Conservation (phyloP, 768 basidiomycete genomes). For the Lanmaoa pseudosensibilis region DNA sequence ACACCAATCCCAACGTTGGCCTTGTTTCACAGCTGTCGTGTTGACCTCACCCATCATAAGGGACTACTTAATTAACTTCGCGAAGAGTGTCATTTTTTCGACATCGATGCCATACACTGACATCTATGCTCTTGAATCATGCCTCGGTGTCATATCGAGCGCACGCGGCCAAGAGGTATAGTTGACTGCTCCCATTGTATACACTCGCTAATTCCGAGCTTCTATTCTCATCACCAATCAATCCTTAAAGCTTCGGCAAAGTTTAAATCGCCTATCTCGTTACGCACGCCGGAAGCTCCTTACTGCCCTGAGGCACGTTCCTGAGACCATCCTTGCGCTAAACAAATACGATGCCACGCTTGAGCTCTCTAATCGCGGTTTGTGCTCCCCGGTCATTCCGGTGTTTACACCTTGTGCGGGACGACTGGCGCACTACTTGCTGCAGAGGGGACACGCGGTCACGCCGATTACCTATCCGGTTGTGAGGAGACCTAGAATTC, state of each 20-base stretch:
- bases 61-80: slow-evolving; percentile 24
- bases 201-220: background rate
- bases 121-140: slow-evolving; percentile 35
- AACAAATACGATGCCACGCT: background rate
- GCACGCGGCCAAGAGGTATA: slow-evolving; percentile 21
- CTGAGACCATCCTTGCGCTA: slow-evolving; percentile 9
- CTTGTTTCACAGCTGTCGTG: slow-evolving; percentile 13
- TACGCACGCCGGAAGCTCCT: slow-evolving; percentile 17
- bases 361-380: background rate
- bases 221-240: background rate
- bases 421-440: slow-evolving; percentile 15
- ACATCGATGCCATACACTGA: slow-evolving; percentile 23
- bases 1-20: background rate
- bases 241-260: slow-evolving; percentile 16
- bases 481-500: slow-evolving; percentile 18
- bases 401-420: slow-evolving; percentile 14
- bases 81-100: slow-evolving; percentile 21
- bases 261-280: slow-evolving; percentile 3
- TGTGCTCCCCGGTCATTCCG: slow-evolving; percentile 23
- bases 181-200: background rate
- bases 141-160: slow-evolving; percentile 36
- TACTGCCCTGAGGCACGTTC: slow-evolving; percentile 2
- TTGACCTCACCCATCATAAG: slow-evolving; percentile 19
- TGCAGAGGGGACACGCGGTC: slow-evolving; percentile 15
- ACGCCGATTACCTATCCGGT: slow-evolving; percentile 11